Conservation (phyloP, 768 basidiomycete species). For the Tricholoma hemisulphureum region DNA sequence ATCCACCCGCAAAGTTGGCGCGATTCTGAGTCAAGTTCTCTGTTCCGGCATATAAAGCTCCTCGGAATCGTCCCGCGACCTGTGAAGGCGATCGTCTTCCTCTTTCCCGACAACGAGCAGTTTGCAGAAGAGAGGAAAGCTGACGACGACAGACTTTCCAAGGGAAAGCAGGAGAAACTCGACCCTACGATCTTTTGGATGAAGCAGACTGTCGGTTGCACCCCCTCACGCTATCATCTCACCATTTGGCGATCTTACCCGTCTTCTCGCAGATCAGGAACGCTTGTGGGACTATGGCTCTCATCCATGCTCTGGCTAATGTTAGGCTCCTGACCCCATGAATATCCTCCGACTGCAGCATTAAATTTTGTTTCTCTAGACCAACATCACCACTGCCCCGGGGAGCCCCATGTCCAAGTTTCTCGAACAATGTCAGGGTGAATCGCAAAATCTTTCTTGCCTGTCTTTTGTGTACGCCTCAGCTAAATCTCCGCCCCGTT, state of each 20-base stretch:
- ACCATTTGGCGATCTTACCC: neutral
- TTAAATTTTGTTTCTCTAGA: neutral
- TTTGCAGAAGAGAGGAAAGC: neutral
- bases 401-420: constrained; percentile 64
- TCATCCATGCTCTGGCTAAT: constrained; percentile 82
- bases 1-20: too few relatives aligned
- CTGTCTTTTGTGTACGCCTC: neutral
- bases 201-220: constrained; percentile 73
- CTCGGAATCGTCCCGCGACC: constrained; percentile 68
- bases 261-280: constrained; percentile 58
- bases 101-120: constrained; percentile 56
- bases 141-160: neutral
- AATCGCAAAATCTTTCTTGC: neutral
- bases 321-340: constrained; percentile 32
- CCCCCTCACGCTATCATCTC: neutral
- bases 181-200: constrained; percentile 68
- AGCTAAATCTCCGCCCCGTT: neutral
- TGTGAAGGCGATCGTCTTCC: constrained; percentile 78
- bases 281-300: constrained; percentile 86
- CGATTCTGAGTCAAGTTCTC: neutral
- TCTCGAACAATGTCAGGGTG: constrained; percentile 52
- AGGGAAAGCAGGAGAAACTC: neutral
- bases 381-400: constrained; percentile 50
- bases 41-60: constrained; percentile 45
- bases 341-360: neutral